Percentiles rank a stretch among this genome's conserved stretches.
Conservation (phyloP, 345 rosid genomes). For the Lepidium aucheri region DNA sequence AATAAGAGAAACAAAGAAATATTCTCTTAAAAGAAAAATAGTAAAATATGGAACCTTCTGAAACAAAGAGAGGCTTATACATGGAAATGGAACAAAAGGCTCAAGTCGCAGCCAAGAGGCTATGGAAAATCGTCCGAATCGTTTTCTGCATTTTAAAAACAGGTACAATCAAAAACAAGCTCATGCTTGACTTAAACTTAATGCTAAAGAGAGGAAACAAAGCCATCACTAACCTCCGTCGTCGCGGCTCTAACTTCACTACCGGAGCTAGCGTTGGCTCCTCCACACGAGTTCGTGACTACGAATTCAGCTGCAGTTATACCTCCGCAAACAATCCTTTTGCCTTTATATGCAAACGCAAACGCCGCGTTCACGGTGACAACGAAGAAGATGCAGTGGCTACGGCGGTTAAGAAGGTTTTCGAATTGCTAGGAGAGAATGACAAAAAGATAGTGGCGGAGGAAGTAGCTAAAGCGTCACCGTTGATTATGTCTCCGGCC, state of each 20-base stretch:
- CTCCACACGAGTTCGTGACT: conserved; percentile 43
- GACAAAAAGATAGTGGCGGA: conserved; percentile 15
- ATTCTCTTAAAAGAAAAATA: background rate
- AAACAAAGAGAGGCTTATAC: conserved; percentile 1
- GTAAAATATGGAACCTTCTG: conserved; percentile 10
- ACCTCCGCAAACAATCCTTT: conserved; percentile 35
- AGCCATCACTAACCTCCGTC: conserved; percentile 49
- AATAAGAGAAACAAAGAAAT: background rate
- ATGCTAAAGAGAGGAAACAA: conserved; percentile 53
- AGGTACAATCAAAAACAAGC: conserved; percentile 46
- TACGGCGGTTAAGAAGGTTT: conserved; percentile 60
- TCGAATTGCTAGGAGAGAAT: conserved; percentile 50
- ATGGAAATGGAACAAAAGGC: conserved; percentile 46
- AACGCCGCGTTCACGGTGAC: conserved; percentile 31
- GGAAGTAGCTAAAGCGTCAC: conserved; percentile 18
- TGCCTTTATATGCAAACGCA: conserved; percentile 26
- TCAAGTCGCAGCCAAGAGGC: conserved; percentile 40
- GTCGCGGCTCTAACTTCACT: conserved; percentile 37
- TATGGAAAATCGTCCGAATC: conserved; percentile 42
- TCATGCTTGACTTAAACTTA: conserved; percentile 46
- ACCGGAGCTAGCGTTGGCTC: conserved; percentile 4
- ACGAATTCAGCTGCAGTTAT: conserved; percentile 72
- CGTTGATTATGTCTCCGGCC: conserved; percentile 39
- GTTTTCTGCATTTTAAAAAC: conserved; percentile 48
- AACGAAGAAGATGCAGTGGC: conserved; percentile 37